These are phyloP conservation scores for Phytophthora chlamydospora DNA, from an alignment of 352 stramenopile species.

Conservation along the genomic window DNA sequence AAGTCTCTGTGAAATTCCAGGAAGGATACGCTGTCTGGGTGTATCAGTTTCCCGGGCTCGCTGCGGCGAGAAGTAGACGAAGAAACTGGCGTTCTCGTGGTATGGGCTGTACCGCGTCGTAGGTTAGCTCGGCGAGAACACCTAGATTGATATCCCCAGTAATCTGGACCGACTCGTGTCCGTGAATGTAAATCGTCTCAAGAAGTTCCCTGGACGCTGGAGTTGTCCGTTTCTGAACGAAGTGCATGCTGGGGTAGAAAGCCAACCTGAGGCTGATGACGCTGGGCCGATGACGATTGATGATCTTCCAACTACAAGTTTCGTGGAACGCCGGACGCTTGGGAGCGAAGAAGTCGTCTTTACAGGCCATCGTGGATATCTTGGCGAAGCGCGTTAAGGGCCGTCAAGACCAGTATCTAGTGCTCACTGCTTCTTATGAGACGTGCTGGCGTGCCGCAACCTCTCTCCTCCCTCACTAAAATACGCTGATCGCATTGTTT, in stretches of 20 bases:
- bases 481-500: too few species aligned
- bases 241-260: background rate
- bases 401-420: background rate
- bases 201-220: background rate
- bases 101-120: background rate
- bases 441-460: too few species aligned
- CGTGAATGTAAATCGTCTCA: constrained; percentile 4
- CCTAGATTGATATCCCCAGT: background rate
- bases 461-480: too few species aligned
- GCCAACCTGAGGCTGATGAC: background rate
- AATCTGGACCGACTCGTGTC: constrained; percentile 1
- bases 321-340: constrained; percentile 8
- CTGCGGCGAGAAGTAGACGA: background rate
- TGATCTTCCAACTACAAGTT: constrained; percentile 1
- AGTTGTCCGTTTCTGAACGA: too few species aligned
- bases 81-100: constrained; percentile 6
- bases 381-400: background rate
- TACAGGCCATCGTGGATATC: constrained; percentile 7
- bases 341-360: constrained; percentile 5
- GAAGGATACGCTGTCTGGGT: background rate
- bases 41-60: background rate
- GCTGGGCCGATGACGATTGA: background rate
- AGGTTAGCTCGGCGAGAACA: background rate
- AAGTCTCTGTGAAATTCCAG: background rate
- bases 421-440: background rate